Base-by-base conservation (phyloP, 805 yeast genomes). In the Kurtzmaniella fragi region DNA sequence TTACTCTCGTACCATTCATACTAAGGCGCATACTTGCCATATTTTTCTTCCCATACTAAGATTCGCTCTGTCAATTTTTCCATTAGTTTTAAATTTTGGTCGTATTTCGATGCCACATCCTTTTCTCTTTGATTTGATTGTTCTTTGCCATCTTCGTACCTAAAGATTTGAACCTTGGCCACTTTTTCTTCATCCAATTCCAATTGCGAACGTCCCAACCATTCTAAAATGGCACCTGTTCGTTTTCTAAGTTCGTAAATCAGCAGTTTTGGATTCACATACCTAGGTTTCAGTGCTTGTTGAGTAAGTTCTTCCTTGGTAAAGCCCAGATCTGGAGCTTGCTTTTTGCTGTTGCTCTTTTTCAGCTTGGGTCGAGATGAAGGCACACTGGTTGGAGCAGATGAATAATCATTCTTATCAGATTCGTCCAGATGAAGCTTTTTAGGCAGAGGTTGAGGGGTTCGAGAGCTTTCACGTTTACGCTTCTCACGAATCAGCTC, bases 201-300 rank as follows among this genome's bases (percentile, higher is more conserved):
- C 44, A 82, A 61, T 58, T 89, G 96, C 1, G 95, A 84, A 38
- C 95, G 72, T 10, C 90, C 87, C 17, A 91, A 75, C 72, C 90
- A 93, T 61, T 93, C 98, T 50, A 91, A 64, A 15, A 91, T 91
- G 1, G 96, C 95, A 2, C 87, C 83, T 2, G 89, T 84, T 42
- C 99, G 74, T 53, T 87, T 80, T 41, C 89, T 76, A 86, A 91
- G 83, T 58, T 91, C 99, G 49, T 77, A 75, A 43, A 90, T 60
- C 3, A 89, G 76, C 3, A 85, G 77, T 39, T 87, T 75, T 15
- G 80, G 80, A 42, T 82, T 82, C 5, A 96, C 97, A 32, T 80
- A 67, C 40, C 96, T 76, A 11, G 98, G 96, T 49, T 79, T 84
- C 34, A 87, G 81, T 2, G 91, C 84, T 56, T 82, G 85, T 44